Evolutionary conservation across 805 yeast genomes (phyloP).

Genomic region (Maudiozyma serrabonitensis): DNA sequence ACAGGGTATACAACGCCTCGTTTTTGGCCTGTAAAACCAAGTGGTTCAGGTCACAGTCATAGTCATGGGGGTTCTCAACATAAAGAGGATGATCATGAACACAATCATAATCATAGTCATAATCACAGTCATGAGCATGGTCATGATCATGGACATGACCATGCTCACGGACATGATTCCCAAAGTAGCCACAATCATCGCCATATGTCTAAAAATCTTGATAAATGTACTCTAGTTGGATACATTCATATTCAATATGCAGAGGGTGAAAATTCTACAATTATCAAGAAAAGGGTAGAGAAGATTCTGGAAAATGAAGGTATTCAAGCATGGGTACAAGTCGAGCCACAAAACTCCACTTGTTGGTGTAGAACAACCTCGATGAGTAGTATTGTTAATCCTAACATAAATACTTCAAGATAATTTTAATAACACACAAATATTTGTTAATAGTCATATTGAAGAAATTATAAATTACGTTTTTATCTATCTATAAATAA

Average conservation of each 20-base stretch:
- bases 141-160: constrained; percentile 6
- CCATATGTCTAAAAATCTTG: constrained; percentile 18
- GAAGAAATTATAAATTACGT: no score
- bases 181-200: constrained; percentile 20
- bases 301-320: constrained; percentile 40
- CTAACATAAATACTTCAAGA: not conserved
- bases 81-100: constrained; percentile 2
- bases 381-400: constrained; percentile 3
- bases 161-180: constrained; percentile 33
- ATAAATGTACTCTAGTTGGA: constrained; percentile 43
- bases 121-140: constrained; percentile 7
- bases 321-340: constrained; percentile 53
- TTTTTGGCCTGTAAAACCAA: constrained; percentile 63
- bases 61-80: constrained; percentile 22
- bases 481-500: no score
- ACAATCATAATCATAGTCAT: constrained; percentile 5
- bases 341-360: constrained; percentile 50
- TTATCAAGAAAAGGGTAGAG: constrained; percentile 51
- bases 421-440: no score
- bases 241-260: constrained; percentile 70
- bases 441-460: no score
- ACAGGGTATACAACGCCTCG: constrained; percentile 80
- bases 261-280: constrained; percentile 54
- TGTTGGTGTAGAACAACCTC: constrained; percentile 56
- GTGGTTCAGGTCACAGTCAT: constrained; percentile 19